Conservation (phyloP, 495 filamentous ascomycete genomes). For the Talaromyces proteolyticus region DNA sequence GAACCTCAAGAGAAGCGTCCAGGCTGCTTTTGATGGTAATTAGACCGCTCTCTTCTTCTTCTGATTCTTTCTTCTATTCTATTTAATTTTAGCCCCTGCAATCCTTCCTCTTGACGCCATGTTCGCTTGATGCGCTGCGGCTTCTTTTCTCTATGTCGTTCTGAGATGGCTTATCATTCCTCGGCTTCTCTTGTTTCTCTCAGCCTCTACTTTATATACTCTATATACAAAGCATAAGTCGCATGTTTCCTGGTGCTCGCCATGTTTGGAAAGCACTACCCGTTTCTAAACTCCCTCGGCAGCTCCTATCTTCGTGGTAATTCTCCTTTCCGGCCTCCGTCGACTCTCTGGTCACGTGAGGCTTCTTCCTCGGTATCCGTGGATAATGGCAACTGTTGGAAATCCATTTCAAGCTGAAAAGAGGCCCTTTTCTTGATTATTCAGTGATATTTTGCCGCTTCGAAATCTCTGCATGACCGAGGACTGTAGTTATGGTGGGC, state of each 20-base stretch:
- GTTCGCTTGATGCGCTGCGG: conserved; percentile 7
- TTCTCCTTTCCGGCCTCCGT: conserved; percentile 25
- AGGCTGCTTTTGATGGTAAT: conserved; percentile 77
- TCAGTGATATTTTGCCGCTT: background rate
- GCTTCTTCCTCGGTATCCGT: background rate
- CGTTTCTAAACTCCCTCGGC: conserved; percentile 34
- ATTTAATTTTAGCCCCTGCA: conserved; percentile 13
- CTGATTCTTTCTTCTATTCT: conserved; percentile 3
- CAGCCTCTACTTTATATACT: background rate
- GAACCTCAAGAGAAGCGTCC: conserved; percentile 65
- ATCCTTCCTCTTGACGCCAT: conserved; percentile 14
- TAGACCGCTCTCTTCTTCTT: conserved; percentile 15
- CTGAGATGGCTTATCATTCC: conserved; percentile 4
- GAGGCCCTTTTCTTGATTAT: background rate
- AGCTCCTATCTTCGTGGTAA: conserved; percentile 46
- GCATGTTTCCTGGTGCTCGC: conserved; percentile 20
- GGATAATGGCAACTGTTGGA: too few species aligned
- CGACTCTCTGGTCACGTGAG: conserved; percentile 6
- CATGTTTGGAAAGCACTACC: conserved; percentile 39
- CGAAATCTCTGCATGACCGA: background rate
- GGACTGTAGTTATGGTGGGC: background rate
- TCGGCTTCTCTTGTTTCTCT: conserved; percentile 2
- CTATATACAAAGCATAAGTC: conserved; percentile 16
- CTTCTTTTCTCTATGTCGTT: conserved; percentile 10
- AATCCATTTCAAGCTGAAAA: too few species aligned